Evolutionary conservation across 2,329 filamentous ascomycete species (phyloP).

Genomic region (Pseudopithomyces maydicus): DNA sequence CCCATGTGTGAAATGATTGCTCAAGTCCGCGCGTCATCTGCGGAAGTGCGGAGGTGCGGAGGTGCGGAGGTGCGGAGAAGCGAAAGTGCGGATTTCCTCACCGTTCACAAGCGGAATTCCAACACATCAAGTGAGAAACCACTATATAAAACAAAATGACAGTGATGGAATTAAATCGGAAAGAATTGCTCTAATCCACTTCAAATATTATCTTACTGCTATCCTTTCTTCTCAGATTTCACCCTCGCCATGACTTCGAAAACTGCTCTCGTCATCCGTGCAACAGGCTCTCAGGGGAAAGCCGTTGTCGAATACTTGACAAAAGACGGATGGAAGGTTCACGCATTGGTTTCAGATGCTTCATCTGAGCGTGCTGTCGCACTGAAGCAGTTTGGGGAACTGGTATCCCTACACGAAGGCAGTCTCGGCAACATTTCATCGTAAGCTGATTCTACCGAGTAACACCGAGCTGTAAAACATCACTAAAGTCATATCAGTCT

Average conservation of each 20-base stretch:
- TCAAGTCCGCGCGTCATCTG: not conserved
- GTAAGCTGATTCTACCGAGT: not conserved
- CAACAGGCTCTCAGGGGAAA: conserved; percentile 25
- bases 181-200: too few relatives aligned
- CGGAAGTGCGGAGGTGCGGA: not conserved
- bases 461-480: not conserved
- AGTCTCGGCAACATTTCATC: conserved; percentile 34
- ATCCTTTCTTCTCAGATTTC: too few relatives aligned
- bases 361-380: conserved; percentile 28
- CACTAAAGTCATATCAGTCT: conserved; percentile 15
- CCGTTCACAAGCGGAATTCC: not conserved
- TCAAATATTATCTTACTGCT: too few relatives aligned
- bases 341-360: conserved; percentile 40
- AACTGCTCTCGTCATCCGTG: conserved; percentile 23
- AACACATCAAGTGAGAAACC: too few relatives aligned
- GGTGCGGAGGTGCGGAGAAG: too few relatives aligned
- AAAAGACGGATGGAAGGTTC: conserved; percentile 30
- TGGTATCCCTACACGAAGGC: conserved; percentile 35
- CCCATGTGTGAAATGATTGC: too few relatives aligned
- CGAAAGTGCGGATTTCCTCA: conserved; percentile 1
- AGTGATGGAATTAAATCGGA: too few relatives aligned
- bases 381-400: conserved; percentile 30
- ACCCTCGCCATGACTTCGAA: conserved; percentile 15
- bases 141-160: too few relatives aligned
- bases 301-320: conserved; percentile 33